Evolutionary conservation across 208 protist genomes (phyloP), one percentile per base, ranked within the genome.

Genomic region (Trypanosoma mega): DNA sequence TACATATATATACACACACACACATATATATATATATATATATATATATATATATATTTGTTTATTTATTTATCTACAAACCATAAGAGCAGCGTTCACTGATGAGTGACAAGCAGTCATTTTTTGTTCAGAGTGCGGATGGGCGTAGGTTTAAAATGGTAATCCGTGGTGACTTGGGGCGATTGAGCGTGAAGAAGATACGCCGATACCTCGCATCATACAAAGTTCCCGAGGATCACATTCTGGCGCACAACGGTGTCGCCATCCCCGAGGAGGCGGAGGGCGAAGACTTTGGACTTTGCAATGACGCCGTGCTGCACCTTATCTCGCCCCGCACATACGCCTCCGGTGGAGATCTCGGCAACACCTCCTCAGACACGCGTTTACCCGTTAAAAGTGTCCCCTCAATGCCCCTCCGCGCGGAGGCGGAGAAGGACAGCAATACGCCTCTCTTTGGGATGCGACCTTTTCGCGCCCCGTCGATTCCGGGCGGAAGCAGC

Each of bases 111-210:
- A 86, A 85, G 56, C 71, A 84, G 56, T 54, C 58, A 14, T 92
- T 92, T 41, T 89, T 83, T 63, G 87, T 94, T 26, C 68, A 85
- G 59, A 66, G 74, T 36, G 57, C 47, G 2, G 87, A 94, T 75
- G 83, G 87, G 2, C 74, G 82, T n/a, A 85, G 78, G 53, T 91
- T 90, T 63, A 90, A 90, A 61, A 89, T 94, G 79, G 87, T 94
- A 43, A 91, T 94, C 39, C 72, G 78, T 37, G 87, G 87, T 16
- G 80, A 87, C 50, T 72, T 92, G 29, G 75, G 74, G 26, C 78
- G 78, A 60, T 67, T 94, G 34, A 84, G 64, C 27, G 87, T 94
- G 11, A 78, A 71, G 29, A 94, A 91, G 50, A 81, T 94, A 31
- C 72, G 79, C 11, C 76, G 81, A 21, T 88, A 89, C 72, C 69